Evolutionary conservation across 1,139 yeast genomes (phyloP).

Genomic region (Candida mesenterica): DNA sequence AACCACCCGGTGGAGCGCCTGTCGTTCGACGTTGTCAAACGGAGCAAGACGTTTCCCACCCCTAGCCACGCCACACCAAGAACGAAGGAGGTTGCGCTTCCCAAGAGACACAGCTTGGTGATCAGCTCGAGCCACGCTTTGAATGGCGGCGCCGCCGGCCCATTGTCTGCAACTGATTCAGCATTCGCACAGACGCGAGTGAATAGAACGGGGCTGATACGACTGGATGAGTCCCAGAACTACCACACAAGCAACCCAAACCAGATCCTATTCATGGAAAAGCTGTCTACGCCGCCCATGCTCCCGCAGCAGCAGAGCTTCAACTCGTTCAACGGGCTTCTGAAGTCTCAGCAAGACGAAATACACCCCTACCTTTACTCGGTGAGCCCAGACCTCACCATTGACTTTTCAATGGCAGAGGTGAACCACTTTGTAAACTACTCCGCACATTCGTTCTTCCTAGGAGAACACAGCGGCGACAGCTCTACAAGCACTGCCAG

Average conservation of each 20-base stretch:
- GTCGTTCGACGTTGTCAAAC: too few relatives aligned
- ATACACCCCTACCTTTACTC: background rate
- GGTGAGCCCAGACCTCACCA: constrained; percentile 8
- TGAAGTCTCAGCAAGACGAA: background rate
- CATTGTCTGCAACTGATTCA: background rate
- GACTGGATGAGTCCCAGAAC: too few relatives aligned
- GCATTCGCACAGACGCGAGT: too few relatives aligned
- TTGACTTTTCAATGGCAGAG: constrained; percentile 10
- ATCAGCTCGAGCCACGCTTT: constrained; percentile 13
- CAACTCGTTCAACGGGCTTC: constrained; percentile 1
- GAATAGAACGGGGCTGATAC: too few relatives aligned
- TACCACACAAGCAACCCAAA: too few relatives aligned
- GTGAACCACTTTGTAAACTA: constrained; percentile 1
- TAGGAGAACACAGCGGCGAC: background rate
- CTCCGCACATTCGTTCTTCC: constrained; percentile 2
- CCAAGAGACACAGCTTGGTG: constrained; percentile 5
- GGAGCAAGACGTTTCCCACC: background rate
- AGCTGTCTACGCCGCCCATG: too few relatives aligned
- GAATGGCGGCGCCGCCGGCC: constrained; percentile 5
- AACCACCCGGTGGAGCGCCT: too few relatives aligned
- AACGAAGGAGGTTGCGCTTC: too few relatives aligned
- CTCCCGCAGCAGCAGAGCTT: background rate
- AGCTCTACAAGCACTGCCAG: background rate
- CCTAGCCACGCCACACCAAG: too few relatives aligned
- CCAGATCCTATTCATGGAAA: too few relatives aligned